A percentile compares a stretch with the other conserved stretches of the same genome.
These are phyloP conservation scores for Helianthus tuberosus DNA, from an alignment of 129 eudicot genomes.

Conservation along the genomic window DNA sequence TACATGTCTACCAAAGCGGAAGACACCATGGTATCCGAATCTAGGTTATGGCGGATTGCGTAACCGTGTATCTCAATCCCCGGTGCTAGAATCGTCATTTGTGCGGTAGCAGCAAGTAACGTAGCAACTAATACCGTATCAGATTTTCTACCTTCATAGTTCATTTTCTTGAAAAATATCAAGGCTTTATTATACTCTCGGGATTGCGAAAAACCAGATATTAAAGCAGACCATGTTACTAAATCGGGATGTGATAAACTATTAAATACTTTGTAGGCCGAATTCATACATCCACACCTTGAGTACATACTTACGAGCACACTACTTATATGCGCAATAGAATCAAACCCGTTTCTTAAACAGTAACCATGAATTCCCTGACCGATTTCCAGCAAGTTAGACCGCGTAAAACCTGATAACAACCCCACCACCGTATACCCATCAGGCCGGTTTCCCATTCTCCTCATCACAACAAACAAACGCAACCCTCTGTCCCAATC, in stretches of 20 bases:
- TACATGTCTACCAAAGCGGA: conserved; percentile 89
- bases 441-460: conserved; percentile 54
- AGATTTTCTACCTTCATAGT: conserved; percentile 31
- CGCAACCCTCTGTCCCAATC: conserved; percentile 51
- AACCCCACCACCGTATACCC: conserved; percentile 80
- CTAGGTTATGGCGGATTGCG: conserved; percentile 53
- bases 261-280: conserved; percentile 57
- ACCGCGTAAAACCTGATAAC: conserved; percentile 44
- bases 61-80: conserved; percentile 75
- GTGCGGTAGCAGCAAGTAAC: conserved; percentile 55
- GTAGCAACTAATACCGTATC: conserved; percentile 63
- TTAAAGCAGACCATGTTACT: conserved; percentile 78
- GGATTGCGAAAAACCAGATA: conserved; percentile 59
- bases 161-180: conserved; percentile 47
- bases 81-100: conserved; percentile 48
- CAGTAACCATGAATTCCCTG: conserved; percentile 67
- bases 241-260: conserved; percentile 61
- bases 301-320: conserved; percentile 76
- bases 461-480: conserved; percentile 51
- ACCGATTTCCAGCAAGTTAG: conserved; percentile 46
- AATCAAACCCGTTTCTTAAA: conserved; percentile 53
- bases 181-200: conserved; percentile 51
- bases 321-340: conserved; percentile 58
- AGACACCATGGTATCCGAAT: conserved; percentile 48
- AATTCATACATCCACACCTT: conserved; percentile 53